Percentiles rank a stretch among this genome's conserved stretches.
phyloP scores from a whole-genome alignment of 257 asterid species.

The Nyctanthes arbortristis region DNA sequence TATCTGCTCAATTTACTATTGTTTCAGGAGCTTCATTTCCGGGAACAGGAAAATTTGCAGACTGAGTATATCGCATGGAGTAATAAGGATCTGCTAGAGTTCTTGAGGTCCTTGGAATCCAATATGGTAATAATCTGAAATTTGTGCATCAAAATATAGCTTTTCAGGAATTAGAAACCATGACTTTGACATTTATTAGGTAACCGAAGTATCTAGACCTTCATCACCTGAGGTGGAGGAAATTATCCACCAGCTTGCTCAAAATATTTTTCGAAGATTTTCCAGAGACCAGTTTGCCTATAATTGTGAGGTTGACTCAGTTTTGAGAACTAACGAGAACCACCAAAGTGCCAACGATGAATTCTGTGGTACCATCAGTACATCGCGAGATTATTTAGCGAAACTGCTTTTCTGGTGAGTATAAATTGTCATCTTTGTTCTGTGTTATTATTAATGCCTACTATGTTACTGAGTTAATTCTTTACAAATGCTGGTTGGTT shows the following conservation, averaged over 20 bases:
- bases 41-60: conserved; percentile 55
- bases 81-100: conserved; percentile 75
- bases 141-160: no score
- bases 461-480: background rate
- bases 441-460: no score
- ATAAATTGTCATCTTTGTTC: background rate
- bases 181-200: no score
- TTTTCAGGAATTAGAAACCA: no score
- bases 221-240: conserved; percentile 91
- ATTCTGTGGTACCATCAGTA: conserved; percentile 41
- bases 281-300: conserved; percentile 55
- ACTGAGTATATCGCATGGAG: conserved; percentile 56
- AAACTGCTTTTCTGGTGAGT: conserved; percentile 92
- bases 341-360: conserved; percentile 32
- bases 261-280: conserved; percentile 52
- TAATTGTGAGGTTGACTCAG: conserved; percentile 30
- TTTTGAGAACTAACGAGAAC: conserved; percentile 35
- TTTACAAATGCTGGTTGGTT: background rate
- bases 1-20: conserved; percentile 19
- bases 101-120: conserved; percentile 80
- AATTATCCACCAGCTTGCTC: conserved; percentile 83
- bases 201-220: conserved; percentile 76
- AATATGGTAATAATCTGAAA: conserved; percentile 60
- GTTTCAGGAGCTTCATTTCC: conserved; percentile 63
- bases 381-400: conserved; percentile 91